These are phyloP conservation scores for Rhodotorula sphaerocarpa DNA, from an alignment of 768 basidiomycete genomes.

Conservation along the genomic window DNA sequence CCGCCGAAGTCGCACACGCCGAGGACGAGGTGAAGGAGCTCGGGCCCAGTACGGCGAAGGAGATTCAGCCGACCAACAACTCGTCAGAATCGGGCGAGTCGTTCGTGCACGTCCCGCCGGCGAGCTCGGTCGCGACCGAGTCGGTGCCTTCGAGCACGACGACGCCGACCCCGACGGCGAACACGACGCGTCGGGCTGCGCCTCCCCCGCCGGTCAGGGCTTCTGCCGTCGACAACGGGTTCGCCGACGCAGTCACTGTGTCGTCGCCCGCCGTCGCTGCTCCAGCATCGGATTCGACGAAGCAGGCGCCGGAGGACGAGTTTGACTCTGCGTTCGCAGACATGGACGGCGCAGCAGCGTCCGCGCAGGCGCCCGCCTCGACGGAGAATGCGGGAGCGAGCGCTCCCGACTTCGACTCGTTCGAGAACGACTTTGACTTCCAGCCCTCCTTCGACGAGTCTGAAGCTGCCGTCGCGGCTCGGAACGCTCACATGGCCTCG, in stretches of 20 bases:
- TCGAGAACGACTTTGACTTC: conserved; percentile 45
- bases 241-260: background rate
- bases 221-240: background rate
- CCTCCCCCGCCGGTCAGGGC: conserved; percentile 13
- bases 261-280: background rate
- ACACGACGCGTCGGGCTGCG: conserved; percentile 16
- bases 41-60: background rate
- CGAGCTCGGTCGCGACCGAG: conserved; percentile 1
- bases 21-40: background rate
- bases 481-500: background rate
- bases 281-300: background rate
- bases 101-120: conserved; percentile 27
- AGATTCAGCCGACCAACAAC: background rate
- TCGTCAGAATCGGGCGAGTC: conserved; percentile 31
- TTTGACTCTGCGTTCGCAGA: conserved; percentile 39
- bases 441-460: conserved; percentile 48
- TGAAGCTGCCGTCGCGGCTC: background rate
- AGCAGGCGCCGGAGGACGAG: conserved; percentile 33
- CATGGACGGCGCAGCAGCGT: background rate
- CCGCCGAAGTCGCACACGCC: background rate
- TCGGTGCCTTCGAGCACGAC: background rate
- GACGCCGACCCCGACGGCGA: background rate
- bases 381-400: background rate
- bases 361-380: conserved; percentile 46
- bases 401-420: conserved; percentile 52